Base-by-base conservation (phyloP, 73 alveolate species). In the Paramecium tetraurelia region DNA sequence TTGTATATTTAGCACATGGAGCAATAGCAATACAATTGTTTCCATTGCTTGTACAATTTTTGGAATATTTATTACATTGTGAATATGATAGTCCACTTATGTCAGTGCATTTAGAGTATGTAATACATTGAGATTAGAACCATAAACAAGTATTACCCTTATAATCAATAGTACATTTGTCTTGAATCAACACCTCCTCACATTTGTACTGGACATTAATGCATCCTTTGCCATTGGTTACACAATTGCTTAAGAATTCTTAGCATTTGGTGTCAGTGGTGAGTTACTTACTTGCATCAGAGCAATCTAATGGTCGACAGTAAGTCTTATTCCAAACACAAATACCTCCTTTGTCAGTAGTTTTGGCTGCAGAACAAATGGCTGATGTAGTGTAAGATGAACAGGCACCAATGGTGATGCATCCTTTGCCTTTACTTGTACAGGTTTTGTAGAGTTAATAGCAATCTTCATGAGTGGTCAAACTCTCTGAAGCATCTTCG, bases 351-450 rank as follows among this genome's bases (percentile, higher is more conserved):
- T 14, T 2, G 14, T 80, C 90, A 21, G 90, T 80, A 24, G 90
- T 43, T 14, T 27, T 80, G 5, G 90, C 90, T 2, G 27, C 70
- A 31, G 63, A 24, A 44, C 90, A 80, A 9, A 38, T 72, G 7
- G 90, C 44, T 8, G 70, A 7, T 8, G 36, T 46, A 7, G 70
- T 24, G 21, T 80, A 80, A 7, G 90, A 38, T 18, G 75, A 80
- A 46, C 90, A 80, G 11, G 90, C 29, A 38, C 76, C 90, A 24
- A 44, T 46, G 6, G 46, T 4, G 0, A 80, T 46, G 24, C 90
- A 80, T 0, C 90, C 90, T 22, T 35, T 80, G 5, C 90, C 90
- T 44, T 80, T 80, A 7, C 48, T 40, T 40, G 90, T 80, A 35
- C 90, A 80, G 0, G 2, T 3, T 8, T n/a, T 14, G 5, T 35